phyloP scores from a whole-genome alignment of 352 stramenopile species.

The Albugo candida region DNA sequence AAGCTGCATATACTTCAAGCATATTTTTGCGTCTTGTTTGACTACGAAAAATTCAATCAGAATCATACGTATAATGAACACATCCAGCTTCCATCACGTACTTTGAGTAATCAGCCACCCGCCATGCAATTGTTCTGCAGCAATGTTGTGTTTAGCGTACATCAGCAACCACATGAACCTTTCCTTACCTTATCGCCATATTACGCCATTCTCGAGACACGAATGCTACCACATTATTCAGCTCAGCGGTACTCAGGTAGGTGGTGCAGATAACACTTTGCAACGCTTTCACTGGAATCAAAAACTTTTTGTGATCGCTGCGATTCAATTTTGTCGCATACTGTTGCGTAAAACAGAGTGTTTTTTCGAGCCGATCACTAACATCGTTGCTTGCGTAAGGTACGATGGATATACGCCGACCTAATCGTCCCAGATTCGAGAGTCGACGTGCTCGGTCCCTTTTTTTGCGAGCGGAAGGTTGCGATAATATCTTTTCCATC shows the following conservation, averaged over 20 bases:
- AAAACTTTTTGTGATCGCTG: not conserved
- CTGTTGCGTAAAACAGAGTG: not conserved
- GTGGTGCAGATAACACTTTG: conserved; percentile 7
- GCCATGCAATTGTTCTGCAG: conserved; percentile 12
- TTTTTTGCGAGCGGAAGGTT: conserved; percentile 35
- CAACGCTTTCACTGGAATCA: conserved; percentile 1
- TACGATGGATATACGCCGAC: conserved; percentile 6
- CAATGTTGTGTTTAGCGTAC: not conserved
- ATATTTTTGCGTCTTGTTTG: conserved; percentile 20
- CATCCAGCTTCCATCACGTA: not conserved
- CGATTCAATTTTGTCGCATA: conserved; percentile 1
- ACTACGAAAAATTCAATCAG: conserved; percentile 15
- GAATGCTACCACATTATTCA: conserved; percentile 7
- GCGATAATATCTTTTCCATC: conserved; percentile 48
- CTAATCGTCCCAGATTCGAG: conserved; percentile 26
- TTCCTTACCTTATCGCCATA: conserved; percentile 11
- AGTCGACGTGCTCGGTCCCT: conserved; percentile 34
- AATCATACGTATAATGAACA: conserved; percentile 1
- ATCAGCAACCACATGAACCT: not conserved
- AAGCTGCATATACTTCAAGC: conserved; percentile 21
- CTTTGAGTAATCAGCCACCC: conserved; percentile 13
- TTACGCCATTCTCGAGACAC: conserved; percentile 11
- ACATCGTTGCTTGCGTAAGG: no score
- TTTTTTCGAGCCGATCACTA: not conserved
- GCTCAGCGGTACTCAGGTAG: conserved; percentile 6